A percentile compares a stretch with the other conserved stretches of the same genome.
Evolutionary conservation across 2,329 filamentous ascomycete genomes (phyloP).

Genomic region (Cordyceps pruinosa): DNA sequence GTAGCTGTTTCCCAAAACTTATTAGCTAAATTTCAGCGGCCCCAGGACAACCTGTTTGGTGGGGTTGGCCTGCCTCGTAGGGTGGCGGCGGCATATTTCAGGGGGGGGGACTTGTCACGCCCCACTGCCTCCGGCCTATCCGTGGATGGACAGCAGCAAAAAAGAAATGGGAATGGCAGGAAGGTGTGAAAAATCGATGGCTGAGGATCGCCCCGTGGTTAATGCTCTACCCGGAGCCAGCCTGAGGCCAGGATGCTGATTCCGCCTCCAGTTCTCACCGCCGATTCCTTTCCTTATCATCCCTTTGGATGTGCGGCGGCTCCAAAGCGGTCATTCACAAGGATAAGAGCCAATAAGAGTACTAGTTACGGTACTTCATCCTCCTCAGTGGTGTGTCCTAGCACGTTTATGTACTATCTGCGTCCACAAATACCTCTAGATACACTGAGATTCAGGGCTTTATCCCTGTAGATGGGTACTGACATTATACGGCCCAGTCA

Average conservation of each 20-base stretch:
- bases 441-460: too few species aligned
- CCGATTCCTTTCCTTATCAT: background rate
- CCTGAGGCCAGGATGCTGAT: background rate
- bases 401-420: too few species aligned
- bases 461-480: too few species aligned
- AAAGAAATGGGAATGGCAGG: background rate
- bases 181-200: slow-evolving; percentile 1
- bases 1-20: too few species aligned
- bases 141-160: background rate
- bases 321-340: too few species aligned
- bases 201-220: background rate
- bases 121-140: slow-evolving; percentile 8
- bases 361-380: too few species aligned
- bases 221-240: background rate
- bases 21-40: too few species aligned
- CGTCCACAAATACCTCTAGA: too few species aligned
- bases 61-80: background rate
- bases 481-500: too few species aligned
- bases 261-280: background rate
- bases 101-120: background rate
- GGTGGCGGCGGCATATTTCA: background rate
- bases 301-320: too few species aligned
- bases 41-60: background rate
- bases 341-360: too few species aligned
- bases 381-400: too few species aligned